Conservation (phyloP, 2,329 filamentous ascomycete species). For the Paracorniculantispora psalliotae region DNA sequence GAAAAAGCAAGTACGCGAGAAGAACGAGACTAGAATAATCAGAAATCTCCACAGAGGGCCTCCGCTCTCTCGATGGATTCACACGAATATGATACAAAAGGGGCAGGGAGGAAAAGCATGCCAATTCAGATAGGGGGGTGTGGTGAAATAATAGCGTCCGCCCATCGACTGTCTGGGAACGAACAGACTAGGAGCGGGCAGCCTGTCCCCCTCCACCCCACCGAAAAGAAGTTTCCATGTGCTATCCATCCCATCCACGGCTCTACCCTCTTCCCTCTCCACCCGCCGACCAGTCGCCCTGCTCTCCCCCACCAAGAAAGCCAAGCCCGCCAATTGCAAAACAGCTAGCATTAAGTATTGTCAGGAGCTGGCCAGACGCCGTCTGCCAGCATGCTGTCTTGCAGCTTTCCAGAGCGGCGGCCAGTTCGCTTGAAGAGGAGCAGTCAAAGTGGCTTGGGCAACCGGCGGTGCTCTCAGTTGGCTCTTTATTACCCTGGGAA, state of each 20-base stretch:
- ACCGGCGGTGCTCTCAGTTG: neutral
- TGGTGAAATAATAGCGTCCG: neutral
- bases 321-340: neutral
- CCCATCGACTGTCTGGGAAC: neutral
- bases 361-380: neutral
- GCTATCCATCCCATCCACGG: no score
- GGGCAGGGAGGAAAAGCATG: neutral
- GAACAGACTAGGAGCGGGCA: neutral
- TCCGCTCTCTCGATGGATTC: neutral
- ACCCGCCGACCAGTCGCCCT: neutral
- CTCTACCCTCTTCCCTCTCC: slow-evolving; percentile 1
- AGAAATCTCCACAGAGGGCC: neutral
- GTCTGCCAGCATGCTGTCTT: neutral
- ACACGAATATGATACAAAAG: neutral
- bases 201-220: neutral
- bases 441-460: neutral
- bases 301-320: neutral
- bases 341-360: neutral
- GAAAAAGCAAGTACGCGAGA: neutral
- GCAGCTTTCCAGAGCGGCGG: neutral
- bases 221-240: slow-evolving; percentile 12
- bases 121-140: neutral
- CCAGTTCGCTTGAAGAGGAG: neutral
- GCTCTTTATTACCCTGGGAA: neutral
- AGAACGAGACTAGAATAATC: neutral